Base-by-base conservation (phyloP, 208 protist species). In the Acanthamoeba healyi region DNA sequence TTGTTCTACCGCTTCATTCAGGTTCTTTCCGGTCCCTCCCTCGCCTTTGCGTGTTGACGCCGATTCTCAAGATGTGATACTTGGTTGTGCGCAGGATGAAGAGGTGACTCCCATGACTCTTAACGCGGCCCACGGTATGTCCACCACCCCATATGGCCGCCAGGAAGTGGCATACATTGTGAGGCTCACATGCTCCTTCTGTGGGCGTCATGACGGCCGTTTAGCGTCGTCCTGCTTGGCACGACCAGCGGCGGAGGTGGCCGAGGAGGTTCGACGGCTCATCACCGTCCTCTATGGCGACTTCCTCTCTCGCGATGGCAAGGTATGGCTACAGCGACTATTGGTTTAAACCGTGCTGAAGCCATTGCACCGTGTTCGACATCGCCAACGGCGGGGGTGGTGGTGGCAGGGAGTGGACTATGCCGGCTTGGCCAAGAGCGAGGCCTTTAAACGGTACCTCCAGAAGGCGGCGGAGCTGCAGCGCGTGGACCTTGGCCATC, bases 61-160 rank as follows among this genome's bases (percentile, higher is more conserved):
- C n/a, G n/a, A n/a, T n/a, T n/a, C n/a, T n/a, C n/a, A n/a, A n/a
- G n/a, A n/a, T n/a, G n/a, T n/a, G n/a, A n/a, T n/a, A n/a, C n/a
- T n/a, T n/a, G n/a, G n/a, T n/a, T n/a, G n/a, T n/a, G 58, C n/a
- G 58, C 58, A 70, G 72, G 72, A 82, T 17, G 72, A 82, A 26
- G 72, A 82, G 3, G 24, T 51, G 14, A 26, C 72, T 15, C 32
- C 61, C 61, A 22, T 38, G 61, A 70, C 61, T n/a, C 61, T 70
- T 17, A 70, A 70, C 61, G 24, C 61, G 2, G 26, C 61, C 9
- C 61, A 70, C 32, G 61, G 61, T 70, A 36, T 19, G 51, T 58
- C 14, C 51, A n/a, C n/a, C n/a, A n/a, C n/a, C n/a, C n/a, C n/a
- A n/a, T n/a, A n/a, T n/a, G n/a, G n/a, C n/a, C n/a, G n/a, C n/a